phyloP scores from a whole-genome alignment of 2,329 filamentous ascomycete species.

The Fusarium lyarnte region DNA sequence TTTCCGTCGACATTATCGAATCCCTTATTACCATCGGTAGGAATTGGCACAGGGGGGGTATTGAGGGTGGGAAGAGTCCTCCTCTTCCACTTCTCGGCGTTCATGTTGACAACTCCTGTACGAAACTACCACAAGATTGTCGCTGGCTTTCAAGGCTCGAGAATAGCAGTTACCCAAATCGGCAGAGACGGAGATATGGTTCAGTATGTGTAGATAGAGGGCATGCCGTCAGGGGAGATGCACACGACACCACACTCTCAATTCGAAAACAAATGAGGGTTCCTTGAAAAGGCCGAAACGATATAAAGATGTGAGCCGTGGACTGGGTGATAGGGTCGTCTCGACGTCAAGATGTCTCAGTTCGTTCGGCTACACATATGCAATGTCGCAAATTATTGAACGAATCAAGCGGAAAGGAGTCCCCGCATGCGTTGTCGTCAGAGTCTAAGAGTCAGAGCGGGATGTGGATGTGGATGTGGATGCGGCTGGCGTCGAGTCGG shows the following conservation, averaged over 20 bases:
- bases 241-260: conserved; percentile 14
- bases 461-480: conserved; percentile 18
- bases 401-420: conserved; percentile 22
- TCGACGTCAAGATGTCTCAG: conserved; percentile 42
- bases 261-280: conserved; percentile 19
- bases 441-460: conserved; percentile 10
- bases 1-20: conserved; percentile 45
- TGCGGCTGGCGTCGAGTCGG: conserved; percentile 13
- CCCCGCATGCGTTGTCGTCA: conserved; percentile 35
- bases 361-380: conserved; percentile 28
- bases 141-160: conserved; percentile 4
- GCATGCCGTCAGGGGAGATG: conserved; percentile 34
- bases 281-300: conserved; percentile 10
- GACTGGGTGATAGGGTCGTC: conserved; percentile 15
- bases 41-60: conserved; percentile 37
- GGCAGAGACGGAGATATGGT: conserved; percentile 8
- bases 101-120: conserved; percentile 39
- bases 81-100: conserved; percentile 49
- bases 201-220: conserved; percentile 21
- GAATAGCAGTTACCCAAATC: conserved; percentile 1
- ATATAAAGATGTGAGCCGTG: conserved; percentile 14
- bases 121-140: background rate
- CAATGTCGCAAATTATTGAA: conserved; percentile 30
- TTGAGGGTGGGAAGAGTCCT: conserved; percentile 46
- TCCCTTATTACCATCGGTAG: conserved; percentile 29